These are phyloP conservation scores for Teratosphaeria zuluensis DNA, from an alignment of 2,329 filamentous ascomycete genomes.

Conservation along the genomic window DNA sequence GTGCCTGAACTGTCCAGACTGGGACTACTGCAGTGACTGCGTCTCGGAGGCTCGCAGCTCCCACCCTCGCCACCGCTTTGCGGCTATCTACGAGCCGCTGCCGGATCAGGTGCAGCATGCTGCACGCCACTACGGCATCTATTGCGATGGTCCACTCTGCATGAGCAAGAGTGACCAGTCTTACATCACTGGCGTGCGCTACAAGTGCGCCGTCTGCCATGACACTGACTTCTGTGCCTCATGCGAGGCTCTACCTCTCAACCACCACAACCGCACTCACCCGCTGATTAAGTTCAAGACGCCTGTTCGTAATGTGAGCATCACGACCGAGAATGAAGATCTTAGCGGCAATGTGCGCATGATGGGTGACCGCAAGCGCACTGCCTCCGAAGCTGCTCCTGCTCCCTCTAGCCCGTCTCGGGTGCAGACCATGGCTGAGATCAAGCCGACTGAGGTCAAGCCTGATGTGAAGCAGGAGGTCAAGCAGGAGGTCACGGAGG, in stretches of 20 bases:
- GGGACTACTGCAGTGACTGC: constrained; percentile 85
- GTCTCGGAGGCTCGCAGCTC: constrained; percentile 54
- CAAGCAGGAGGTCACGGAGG: constrained; percentile 6
- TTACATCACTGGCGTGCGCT: constrained; percentile 74
- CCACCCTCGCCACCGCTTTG: constrained; percentile 81
- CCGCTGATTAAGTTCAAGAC: constrained; percentile 96
- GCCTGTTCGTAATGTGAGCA: constrained; percentile 75
- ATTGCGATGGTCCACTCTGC: constrained; percentile 91
- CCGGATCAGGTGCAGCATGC: constrained; percentile 34
- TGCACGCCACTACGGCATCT: constrained; percentile 69
- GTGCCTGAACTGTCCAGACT: constrained; percentile 93
- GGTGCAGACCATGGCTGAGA: constrained; percentile 64
- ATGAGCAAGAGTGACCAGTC: constrained; percentile 40
- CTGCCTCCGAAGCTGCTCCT: constrained; percentile 6
- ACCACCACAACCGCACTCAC: constrained; percentile 88
- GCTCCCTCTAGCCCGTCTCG: constrained; percentile 21
- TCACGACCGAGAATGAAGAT: constrained; percentile 75
- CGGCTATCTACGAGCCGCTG: constrained; percentile 70
- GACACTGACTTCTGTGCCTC: constrained; percentile 91
- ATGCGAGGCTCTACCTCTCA: constrained; percentile 80
- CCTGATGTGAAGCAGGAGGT: constrained; percentile 11
- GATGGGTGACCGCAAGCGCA: constrained; percentile 56
- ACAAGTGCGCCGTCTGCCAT: constrained; percentile 94
- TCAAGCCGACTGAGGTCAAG: constrained; percentile 46
- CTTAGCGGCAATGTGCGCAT: constrained; percentile 56